phyloP scores from a whole-genome alignment of 2,329 filamentous ascomycete species.

The Neofusicoccum ribis region DNA sequence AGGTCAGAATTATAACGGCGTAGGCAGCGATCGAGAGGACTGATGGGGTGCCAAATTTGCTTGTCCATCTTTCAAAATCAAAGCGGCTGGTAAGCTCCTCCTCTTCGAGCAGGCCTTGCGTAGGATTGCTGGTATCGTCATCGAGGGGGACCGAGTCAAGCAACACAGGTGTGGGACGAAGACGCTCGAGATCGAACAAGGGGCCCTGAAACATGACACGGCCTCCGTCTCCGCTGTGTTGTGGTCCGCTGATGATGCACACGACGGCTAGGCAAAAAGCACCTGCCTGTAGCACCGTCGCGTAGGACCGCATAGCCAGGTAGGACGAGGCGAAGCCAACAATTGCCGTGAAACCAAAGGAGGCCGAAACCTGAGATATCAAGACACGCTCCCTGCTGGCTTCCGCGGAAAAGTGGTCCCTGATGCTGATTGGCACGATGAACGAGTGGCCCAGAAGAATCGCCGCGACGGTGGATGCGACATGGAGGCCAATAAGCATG shows the following conservation, averaged over 20 bases:
- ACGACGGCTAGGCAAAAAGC: constrained; percentile 18
- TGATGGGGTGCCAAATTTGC: neutral
- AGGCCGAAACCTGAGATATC: constrained; percentile 8
- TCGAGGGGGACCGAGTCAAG: neutral
- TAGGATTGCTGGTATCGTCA: neutral
- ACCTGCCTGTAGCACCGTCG: constrained; percentile 18
- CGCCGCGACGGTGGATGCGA: constrained; percentile 17
- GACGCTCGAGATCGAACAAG: constrained; percentile 4
- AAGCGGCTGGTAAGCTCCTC: neutral
- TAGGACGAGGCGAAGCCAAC: constrained; percentile 19
- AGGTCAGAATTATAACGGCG: constrained; percentile 4
- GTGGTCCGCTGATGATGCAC: constrained; percentile 13
- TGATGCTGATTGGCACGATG: constrained; percentile 19
- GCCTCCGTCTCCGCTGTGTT: neutral
- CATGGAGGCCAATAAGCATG: constrained; percentile 19
- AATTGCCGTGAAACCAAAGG: constrained; percentile 17
- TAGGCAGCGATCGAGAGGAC: constrained; percentile 13
- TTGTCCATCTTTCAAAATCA: neutral
- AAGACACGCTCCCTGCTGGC: neutral
- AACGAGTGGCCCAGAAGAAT: constrained; percentile 22
- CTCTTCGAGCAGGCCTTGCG: neutral
- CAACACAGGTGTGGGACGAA: neutral
- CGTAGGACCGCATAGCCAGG: constrained; percentile 21
- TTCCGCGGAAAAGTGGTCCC: neutral
- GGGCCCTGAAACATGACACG: neutral